Evolutionary conservation across 2,329 filamentous ascomycete genomes (phyloP), one percentile per base, ranked within the genome.

Genomic region (Scortechinia acanthostroma): DNA sequence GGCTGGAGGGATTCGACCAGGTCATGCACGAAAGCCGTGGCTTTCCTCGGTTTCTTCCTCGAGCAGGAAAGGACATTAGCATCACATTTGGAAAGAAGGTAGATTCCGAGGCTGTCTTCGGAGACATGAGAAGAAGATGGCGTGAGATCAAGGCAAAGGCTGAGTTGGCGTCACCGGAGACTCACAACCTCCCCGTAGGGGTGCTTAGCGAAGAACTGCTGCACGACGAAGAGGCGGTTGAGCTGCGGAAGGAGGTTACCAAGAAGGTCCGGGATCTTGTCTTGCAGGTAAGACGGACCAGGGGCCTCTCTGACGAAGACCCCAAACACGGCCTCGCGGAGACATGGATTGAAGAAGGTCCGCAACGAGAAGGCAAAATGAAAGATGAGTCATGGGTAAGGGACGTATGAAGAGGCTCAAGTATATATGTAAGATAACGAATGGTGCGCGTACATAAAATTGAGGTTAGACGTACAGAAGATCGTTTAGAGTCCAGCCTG

Each of bases 1-100:
- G 94, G 72, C 84, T 97, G 43, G 88, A 96, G 56, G 93, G 93
- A 21, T 86, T 87, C 15, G 86, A 96, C 58, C 68, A 85, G 48
- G 73, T 95, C 53, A 96, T 97, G 91, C 77, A 88, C 55, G 91
- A 97, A 63, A 75, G 82, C 47, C 77, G 93, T 42, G 66, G 65
- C 2, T 95, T 83, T 54, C 93, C 91, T 1, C 80, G 88, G 13
- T 93, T 88, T 56, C 54, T 95, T 14, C 93, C 93, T 1, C 77
- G 91, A 2, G 65, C 80, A 10, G 81, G 85, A 44, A 84, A 88
- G 52, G 74, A 73, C 4, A 71, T 95, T 43, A 77, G 72, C 42
- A 71, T 95, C 43, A 83, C 81, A 2, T 91, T 95, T 60, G 93
- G 93, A 19, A 81, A 91, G 47, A 77, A 77, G 15, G 71, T 94